Base-by-base conservation (phyloP, 129 eudicot genomes). In the Flaveria brownii region DNA sequence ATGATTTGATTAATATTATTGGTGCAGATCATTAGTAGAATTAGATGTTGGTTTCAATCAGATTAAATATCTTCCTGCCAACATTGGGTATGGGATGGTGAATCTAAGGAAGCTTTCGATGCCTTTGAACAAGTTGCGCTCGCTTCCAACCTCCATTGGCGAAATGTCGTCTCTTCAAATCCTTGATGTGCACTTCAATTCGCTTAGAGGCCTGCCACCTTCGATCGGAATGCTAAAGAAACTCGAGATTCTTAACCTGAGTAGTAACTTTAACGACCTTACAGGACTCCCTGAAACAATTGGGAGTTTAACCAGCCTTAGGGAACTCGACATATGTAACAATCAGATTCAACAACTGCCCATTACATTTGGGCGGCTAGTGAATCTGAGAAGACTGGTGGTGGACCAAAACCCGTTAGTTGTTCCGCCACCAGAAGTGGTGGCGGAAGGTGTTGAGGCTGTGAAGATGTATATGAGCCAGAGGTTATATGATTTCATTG, bases 71-170 rank as follows among this genome's bases (percentile, higher is more conserved):
- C 82, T 94, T 43, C 98, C 98, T 1, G 81, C 96, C 66, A 94
- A 91, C 73, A 81, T 94, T 26, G 98, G 97, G n/a, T 78, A 78
- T 49, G 88, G 86, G 79, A 83, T 94, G 11, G 88, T 87, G 68
- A 84, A 87, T 75, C 86, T 94, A 45, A 78, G 41, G 85, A 86
- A 81, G 77, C 88, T 94, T 64, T 57, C 79, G 2, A 70, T 91
- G 79, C 85, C 82, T 13, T 84, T 91, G 30, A 94, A 94, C 93
- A 94, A 94, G 83, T 78, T 94, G 43, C 92, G 89, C 17, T 70
- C 93, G 11, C 96, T 94, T 72, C 98, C 98, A 41, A 86, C 89
- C 71, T 94, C 98, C 64, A 82, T 94, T 30, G 90, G 98, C 52
- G 97, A 89, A 60, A 94, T 94, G 97, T 70, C 26, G 57, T 89